These are phyloP conservation scores for Trichoderma asperelloides DNA, from an alignment of 495 filamentous ascomycete genomes.

Conservation along the genomic window DNA sequence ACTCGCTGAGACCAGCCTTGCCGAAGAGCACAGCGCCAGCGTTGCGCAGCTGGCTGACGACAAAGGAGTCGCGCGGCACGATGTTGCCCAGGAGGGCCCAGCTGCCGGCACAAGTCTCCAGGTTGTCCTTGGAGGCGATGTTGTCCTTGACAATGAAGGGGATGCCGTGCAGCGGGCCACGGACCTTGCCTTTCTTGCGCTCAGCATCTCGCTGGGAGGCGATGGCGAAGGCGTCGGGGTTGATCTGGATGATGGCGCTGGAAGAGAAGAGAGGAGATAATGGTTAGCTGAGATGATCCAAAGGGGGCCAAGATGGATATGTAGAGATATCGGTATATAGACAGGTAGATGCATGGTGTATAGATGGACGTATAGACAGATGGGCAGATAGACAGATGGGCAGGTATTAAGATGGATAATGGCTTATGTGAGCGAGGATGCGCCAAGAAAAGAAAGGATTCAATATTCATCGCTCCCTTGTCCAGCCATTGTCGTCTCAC, in stretches of 20 bases:
- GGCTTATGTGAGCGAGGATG: too few species aligned
- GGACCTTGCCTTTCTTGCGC: conserved; percentile 42
- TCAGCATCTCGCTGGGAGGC: conserved; percentile 52
- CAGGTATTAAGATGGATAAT: too few species aligned
- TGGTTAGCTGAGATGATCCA: not conserved
- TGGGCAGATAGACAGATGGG: too few species aligned
- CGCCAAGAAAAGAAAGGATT: too few species aligned
- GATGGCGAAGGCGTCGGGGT: conserved; percentile 48
- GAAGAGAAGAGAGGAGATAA: not conserved
- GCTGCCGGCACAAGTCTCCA: conserved; percentile 41
- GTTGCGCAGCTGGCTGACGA: conserved; percentile 50
- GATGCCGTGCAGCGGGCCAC: conserved; percentile 60
- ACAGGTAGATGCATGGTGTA: too few species aligned
- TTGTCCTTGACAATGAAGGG: conserved; percentile 64
- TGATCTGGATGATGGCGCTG: conserved; percentile 50
- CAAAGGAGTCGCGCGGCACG: conserved; percentile 56
- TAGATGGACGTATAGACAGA: too few species aligned
- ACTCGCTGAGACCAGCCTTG: conserved; percentile 62
- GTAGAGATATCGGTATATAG: too few species aligned
- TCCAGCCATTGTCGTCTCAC: too few species aligned
- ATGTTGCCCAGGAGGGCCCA: conserved; percentile 51
- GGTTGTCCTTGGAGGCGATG: conserved; percentile 27
- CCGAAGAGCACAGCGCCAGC: conserved; percentile 62
- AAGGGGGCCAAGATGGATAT: too few species aligned
- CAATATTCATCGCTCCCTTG: too few species aligned